Base-by-base conservation (phyloP, 2,329 filamentous ascomycete genomes). In the Zymoseptoria ardabiliae region DNA sequence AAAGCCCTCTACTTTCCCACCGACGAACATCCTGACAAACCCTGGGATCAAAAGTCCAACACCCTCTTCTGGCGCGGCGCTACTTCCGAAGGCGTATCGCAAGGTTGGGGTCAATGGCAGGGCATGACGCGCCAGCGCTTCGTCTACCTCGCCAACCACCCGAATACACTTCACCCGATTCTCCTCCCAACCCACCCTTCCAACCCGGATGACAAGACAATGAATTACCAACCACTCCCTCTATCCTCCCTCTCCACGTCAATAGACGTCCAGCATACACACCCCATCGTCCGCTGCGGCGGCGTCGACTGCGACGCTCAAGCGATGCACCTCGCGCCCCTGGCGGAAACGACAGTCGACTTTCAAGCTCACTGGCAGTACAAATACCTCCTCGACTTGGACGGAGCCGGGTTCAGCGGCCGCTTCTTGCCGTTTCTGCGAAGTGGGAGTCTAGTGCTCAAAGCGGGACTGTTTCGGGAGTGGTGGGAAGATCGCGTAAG, bases 401-500 rank as follows among this genome's bases (percentile, higher is more conserved):
- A 94, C 70, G 84, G 85, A 7, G 80, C 82, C 0, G 80, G 84
- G 19, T 89, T 89, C 59, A 87, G 85, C 0, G 82, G 87, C 13
- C 79, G 82, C 28, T 81, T 90, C 64, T 73, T 90, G 9, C 81
- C 82, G 0, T 85, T 87, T 59, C 72, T 94, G 4, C 81, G 82
- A 53, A 90, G 87, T 17, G 77, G 77, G 62, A 86, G 82, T 53
- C 78, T 91, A 4, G 88, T 89, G 0, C 84, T 94, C 69, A 80
- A 90, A 64, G 83, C 84, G 1, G 85, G 85, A 0, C 78, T 93
- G 6, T 93, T 92, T 73, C 82, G 85, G 22, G 85, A 90, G 69
- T 95, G 90, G 90, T 90, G 87, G 73, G 87, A 89, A 60, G 85
- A 86, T 54, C 83, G 90, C 5, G 74, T 94, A 17, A 82, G 80